These are phyloP conservation scores for Crinitomyces ghanaensis DNA, from an alignment of 805 yeast species.

Conservation along the genomic window DNA sequence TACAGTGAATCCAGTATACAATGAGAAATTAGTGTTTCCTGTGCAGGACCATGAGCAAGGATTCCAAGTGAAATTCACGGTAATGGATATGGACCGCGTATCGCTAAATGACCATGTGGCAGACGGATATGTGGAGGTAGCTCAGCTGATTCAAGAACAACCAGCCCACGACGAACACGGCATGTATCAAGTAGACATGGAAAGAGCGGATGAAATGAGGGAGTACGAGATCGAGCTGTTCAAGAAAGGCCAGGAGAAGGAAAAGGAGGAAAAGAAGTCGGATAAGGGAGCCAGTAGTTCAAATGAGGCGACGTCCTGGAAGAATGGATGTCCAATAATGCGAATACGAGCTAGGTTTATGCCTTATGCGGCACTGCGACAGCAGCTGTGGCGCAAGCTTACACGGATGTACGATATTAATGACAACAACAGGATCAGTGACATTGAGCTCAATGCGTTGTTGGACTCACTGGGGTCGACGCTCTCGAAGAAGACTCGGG, in stretches of 20 bases:
- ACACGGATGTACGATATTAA: slow-evolving; percentile 42
- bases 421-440: slow-evolving; percentile 35
- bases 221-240: slow-evolving; percentile 30
- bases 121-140: slow-evolving; percentile 43
- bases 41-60: slow-evolving; percentile 52
- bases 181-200: slow-evolving; percentile 20
- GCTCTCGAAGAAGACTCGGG: slow-evolving; percentile 23
- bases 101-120: slow-evolving; percentile 81
- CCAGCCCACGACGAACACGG: slow-evolving; percentile 28
- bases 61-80: slow-evolving; percentile 56
- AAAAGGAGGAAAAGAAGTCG: slow-evolving; percentile 28
- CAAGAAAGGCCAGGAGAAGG: slow-evolving; percentile 19
- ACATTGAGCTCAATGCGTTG: slow-evolving; percentile 51
- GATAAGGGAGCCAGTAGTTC: no score
- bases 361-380: slow-evolving; percentile 52
- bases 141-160: slow-evolving; percentile 30
- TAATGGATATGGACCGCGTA: slow-evolving; percentile 75
- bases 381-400: slow-evolving; percentile 58
- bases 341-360: slow-evolving; percentile 52
- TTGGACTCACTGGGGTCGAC: slow-evolving; percentile 54
- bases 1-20: slow-evolving; percentile 68
- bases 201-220: background rate
- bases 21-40: slow-evolving; percentile 73
- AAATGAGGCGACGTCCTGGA: no score
- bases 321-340: no score